These are phyloP conservation scores for Ogataea siamensis DNA, from an alignment of 805 yeast species.

Conservation along the genomic window DNA sequence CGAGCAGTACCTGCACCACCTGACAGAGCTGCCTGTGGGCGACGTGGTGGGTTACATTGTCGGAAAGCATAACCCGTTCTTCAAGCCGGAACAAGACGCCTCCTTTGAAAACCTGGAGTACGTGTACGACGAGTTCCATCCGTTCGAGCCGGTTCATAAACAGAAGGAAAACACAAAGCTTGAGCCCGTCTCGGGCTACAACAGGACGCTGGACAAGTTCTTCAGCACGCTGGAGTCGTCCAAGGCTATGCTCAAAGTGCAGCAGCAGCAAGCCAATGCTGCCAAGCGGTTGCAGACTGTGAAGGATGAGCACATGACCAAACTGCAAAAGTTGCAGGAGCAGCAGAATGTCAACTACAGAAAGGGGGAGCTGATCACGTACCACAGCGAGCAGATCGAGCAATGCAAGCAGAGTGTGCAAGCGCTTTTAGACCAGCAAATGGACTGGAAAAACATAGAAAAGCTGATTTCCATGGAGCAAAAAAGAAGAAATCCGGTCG, in stretches of 20 bases:
- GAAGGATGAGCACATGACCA: slow-evolving; percentile 64
- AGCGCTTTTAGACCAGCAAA: slow-evolving; percentile 68
- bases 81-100: slow-evolving; percentile 39
- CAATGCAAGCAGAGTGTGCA: slow-evolving; percentile 69
- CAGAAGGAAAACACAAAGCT: slow-evolving; percentile 33
- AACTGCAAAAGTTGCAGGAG: slow-evolving; percentile 60
- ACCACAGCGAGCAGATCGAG: slow-evolving; percentile 67
- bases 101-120: slow-evolving; percentile 37
- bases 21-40: slow-evolving; percentile 37
- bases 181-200: slow-evolving; percentile 61
- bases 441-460: slow-evolving; percentile 93
- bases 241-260: slow-evolving; percentile 69
- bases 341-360: slow-evolving; percentile 62
- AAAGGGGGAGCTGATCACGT: slow-evolving; percentile 72
- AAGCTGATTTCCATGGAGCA: slow-evolving; percentile 69
- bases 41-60: slow-evolving; percentile 59
- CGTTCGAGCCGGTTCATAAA: slow-evolving; percentile 44
- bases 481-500: slow-evolving; percentile 59
- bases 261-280: slow-evolving; percentile 75
- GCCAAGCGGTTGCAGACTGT: slow-evolving; percentile 73
- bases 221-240: slow-evolving; percentile 84
- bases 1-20: slow-evolving; percentile 39
- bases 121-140: slow-evolving; percentile 54
- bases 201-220: slow-evolving; percentile 76
- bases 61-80: slow-evolving; percentile 55